phyloP scores from a whole-genome alignment of 495 filamentous ascomycete species.

The Penicillium paradoxum region DNA sequence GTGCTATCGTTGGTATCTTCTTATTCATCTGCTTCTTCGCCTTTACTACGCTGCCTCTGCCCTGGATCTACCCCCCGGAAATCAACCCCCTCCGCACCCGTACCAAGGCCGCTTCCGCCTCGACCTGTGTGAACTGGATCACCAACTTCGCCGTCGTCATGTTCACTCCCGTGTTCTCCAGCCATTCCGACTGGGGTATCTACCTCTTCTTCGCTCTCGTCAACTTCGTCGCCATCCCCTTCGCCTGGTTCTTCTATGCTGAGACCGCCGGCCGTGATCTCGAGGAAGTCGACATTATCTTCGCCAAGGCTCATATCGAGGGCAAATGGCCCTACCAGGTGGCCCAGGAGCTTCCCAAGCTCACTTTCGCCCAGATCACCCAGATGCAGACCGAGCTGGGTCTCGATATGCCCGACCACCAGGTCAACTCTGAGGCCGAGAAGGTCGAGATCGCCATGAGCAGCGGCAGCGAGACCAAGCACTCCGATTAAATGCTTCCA shows the following conservation, averaged over 20 bases:
- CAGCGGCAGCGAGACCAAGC: constrained; percentile 25
- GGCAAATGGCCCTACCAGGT: constrained; percentile 35
- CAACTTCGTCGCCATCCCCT: constrained; percentile 63
- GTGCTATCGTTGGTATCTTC: constrained; percentile 39
- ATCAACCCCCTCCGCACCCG: constrained; percentile 69
- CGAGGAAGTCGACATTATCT: constrained; percentile 64
- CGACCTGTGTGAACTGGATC: constrained; percentile 45
- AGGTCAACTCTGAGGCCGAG: constrained; percentile 14
- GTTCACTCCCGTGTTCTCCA: constrained; percentile 41
- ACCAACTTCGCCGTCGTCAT: constrained; percentile 46
- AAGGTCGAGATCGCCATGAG: constrained; percentile 32
- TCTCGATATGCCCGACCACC: constrained; percentile 18
- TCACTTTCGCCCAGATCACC: constrained; percentile 29
- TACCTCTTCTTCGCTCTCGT: constrained; percentile 63
- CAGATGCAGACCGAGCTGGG: constrained; percentile 30
- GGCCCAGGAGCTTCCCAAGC: constrained; percentile 35
- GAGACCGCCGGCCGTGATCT: constrained; percentile 64
- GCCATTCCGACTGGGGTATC: constrained; percentile 26
- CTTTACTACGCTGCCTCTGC: constrained; percentile 39
- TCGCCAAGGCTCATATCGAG: constrained; percentile 40
- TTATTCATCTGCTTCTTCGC: constrained; percentile 39
- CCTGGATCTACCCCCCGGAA: constrained; percentile 75
- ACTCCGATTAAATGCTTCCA: constrained; percentile 14
- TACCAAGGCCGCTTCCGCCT: constrained; percentile 53
- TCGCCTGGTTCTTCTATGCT: constrained; percentile 63